These are phyloP conservation scores for sorghum (Sorghum bicolor) DNA, from an alignment of 176 grass and related monocot species.

Conservation along the genomic window Sorghum_bicolor_NCBIv3 NC_012874.2:50623001-50623500, in stretches of 20 bases:
- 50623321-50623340: not conserved
- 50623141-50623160: not conserved
- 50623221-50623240: not conserved
- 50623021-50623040: not conserved
- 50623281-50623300: not conserved
- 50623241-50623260: not conserved
- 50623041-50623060: not conserved
- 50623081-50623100: not conserved
- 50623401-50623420: not conserved
- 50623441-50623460: not conserved
- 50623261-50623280: not conserved
- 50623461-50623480: no score
- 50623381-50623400: not conserved
- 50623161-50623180: not conserved
- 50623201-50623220: not conserved
- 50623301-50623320: not conserved
- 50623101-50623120: slow-evolving; percentile 9
- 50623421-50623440: not conserved
- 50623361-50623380: not conserved
- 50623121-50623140: not conserved
- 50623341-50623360: not conserved
- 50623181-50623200: not conserved
- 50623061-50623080: slow-evolving; percentile 1
- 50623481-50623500: no score
- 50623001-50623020: slow-evolving; percentile 15